Evolutionary conservation across 2,329 filamentous ascomycete species (phyloP).

Genomic region (Fonsecaea pedrosoi): DNA sequence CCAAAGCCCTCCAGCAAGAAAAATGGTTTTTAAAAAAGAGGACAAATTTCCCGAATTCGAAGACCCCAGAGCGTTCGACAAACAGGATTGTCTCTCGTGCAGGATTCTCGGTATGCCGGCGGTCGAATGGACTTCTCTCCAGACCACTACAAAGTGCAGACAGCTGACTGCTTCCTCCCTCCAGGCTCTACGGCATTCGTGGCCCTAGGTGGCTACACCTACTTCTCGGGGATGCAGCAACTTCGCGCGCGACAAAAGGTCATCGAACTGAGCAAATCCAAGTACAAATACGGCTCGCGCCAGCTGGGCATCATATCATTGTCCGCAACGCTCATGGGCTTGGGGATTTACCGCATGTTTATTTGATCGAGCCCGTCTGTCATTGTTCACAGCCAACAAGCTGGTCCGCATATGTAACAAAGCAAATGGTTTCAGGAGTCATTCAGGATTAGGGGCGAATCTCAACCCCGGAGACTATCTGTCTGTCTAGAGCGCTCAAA

Average conservation of each 20-base stretch:
- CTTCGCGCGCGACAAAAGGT: constrained; percentile 66
- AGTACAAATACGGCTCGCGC: constrained; percentile 75
- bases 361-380: constrained; percentile 51
- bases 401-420: neutral
- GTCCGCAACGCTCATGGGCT: constrained; percentile 70
- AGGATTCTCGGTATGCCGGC: constrained; percentile 68
- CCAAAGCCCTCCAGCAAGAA: neutral
- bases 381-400: neutral
- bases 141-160: neutral
- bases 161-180: neutral
- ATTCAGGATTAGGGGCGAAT: constrained; percentile 11
- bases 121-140: neutral
- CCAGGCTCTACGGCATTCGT: constrained; percentile 76
- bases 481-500: constrained; percentile 18
- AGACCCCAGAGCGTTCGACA: constrained; percentile 23
- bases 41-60: constrained; percentile 23
- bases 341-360: constrained; percentile 73
- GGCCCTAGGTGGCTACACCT: constrained; percentile 77
- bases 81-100: constrained; percentile 73
- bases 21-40: constrained; percentile 19
- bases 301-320: constrained; percentile 71
- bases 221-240: constrained; percentile 75
- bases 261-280: constrained; percentile 72
- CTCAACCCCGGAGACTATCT: neutral
- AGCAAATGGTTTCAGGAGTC: neutral